Evolutionary conservation across 2,329 filamentous ascomycete genomes (phyloP).

Genomic region (Beauveria caledonica): DNA sequence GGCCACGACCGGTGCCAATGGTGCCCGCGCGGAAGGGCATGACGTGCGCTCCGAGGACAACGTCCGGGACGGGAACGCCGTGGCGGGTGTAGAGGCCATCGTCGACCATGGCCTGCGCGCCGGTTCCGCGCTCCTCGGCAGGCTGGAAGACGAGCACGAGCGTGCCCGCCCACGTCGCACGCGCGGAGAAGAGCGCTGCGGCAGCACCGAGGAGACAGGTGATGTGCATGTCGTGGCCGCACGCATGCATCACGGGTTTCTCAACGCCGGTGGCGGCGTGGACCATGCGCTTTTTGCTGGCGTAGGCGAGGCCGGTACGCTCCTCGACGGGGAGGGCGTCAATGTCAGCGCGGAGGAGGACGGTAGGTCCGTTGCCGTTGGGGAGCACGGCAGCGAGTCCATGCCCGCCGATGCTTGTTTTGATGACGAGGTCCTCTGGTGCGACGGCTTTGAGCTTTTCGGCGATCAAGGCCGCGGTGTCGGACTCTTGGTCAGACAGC

Average conservation of each 20-base stretch:
- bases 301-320: conserved; percentile 45
- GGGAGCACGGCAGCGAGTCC: conserved; percentile 47
- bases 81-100: conserved; percentile 26
- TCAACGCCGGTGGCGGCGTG: conserved; percentile 35
- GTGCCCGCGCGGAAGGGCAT: conserved; percentile 24
- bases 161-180: conserved; percentile 51
- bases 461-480: conserved; percentile 41
- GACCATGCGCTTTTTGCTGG: conserved; percentile 34
- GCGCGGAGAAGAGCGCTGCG: conserved; percentile 35
- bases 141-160: conserved; percentile 60
- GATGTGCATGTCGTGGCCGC: conserved; percentile 61
- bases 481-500: conserved; percentile 46
- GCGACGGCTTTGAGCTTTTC: conserved; percentile 25
- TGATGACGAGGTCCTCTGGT: conserved; percentile 30
- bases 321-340: conserved; percentile 53
- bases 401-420: conserved; percentile 43
- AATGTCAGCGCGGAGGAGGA: conserved; percentile 54
- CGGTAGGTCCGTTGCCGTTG: conserved; percentile 46
- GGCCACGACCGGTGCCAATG: conserved; percentile 19
- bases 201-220: conserved; percentile 48
- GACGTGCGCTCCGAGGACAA: conserved; percentile 30
- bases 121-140: conserved; percentile 54
- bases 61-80: conserved; percentile 23
- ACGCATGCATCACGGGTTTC: conserved; percentile 59
- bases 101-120: conserved; percentile 39